These are phyloP conservation scores for Opeltia flavorubescens DNA, from an alignment of 495 filamentous ascomycete species.

Conservation along the genomic window DNA sequence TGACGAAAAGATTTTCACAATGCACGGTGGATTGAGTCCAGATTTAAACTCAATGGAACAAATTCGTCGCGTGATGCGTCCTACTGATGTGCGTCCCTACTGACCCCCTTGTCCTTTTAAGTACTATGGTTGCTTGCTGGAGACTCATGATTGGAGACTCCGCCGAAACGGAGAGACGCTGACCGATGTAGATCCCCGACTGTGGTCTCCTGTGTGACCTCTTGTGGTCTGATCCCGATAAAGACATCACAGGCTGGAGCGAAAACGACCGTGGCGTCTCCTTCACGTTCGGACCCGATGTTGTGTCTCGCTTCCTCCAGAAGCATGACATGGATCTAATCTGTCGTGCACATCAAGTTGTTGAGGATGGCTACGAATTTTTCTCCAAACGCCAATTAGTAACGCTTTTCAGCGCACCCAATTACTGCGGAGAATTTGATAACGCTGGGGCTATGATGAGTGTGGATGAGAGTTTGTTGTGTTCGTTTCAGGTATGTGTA, in stretches of 20 bases:
- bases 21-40: conserved; percentile 95
- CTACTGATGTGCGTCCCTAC: conserved; percentile 95
- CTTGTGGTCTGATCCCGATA: conserved; percentile 97
- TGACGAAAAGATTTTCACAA: conserved; percentile 99
- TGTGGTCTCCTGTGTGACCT: conserved; percentile 96
- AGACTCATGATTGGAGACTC: too few relatives aligned
- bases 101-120: too few relatives aligned
- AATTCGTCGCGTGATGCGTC: conserved; percentile 96
- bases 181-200: conserved; percentile 74
- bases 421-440: conserved; percentile 99
- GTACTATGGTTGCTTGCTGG: too few relatives aligned
- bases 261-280: conserved; percentile 98
- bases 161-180: conserved; percentile 27
- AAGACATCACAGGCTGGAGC: conserved; percentile 99
- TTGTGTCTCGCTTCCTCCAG: conserved; percentile 94
- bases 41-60: conserved; percentile 99
- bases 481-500: conserved; percentile 83
- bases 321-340: conserved; percentile 99
- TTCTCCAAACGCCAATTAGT: conserved; percentile 98
- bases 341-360: conserved; percentile 96
- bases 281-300: conserved; percentile 98
- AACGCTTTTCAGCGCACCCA: conserved; percentile 94
- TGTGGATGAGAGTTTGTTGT: conserved; percentile 96
- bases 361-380: conserved; percentile 98
- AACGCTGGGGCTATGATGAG: conserved; percentile 99